These are phyloP conservation scores for Mycena galopus DNA, from an alignment of 768 basidiomycete genomes.

Conservation along the genomic window DNA sequence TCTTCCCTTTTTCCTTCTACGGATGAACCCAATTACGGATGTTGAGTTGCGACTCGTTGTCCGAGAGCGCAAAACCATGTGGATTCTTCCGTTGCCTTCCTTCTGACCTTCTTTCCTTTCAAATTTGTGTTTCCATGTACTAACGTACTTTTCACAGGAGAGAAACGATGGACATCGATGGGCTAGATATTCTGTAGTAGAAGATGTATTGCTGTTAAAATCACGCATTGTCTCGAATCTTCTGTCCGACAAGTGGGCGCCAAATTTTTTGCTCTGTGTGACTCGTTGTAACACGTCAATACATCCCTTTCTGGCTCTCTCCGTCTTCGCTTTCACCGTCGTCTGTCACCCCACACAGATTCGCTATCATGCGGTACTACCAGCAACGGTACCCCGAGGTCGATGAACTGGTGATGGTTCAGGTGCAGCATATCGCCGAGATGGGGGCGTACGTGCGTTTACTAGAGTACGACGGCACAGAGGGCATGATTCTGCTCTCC, in stretches of 20 bases:
- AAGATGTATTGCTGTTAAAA: background rate
- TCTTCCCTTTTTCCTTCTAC: slow-evolving; percentile 12
- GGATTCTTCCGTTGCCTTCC: slow-evolving; percentile 78
- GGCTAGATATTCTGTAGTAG: background rate
- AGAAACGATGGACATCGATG: background rate
- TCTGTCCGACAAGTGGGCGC: background rate
- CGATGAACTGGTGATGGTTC: slow-evolving; percentile 99
- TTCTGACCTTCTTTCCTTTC: slow-evolving; percentile 55
- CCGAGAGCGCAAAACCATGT: slow-evolving; percentile 60
- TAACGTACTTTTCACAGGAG: slow-evolving; percentile 4
- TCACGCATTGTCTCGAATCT: background rate
- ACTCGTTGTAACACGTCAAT: slow-evolving; percentile 5
- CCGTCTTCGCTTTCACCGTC: background rate
- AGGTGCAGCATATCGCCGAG: slow-evolving; percentile 98
- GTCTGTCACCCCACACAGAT: no score
- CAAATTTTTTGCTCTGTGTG: background rate
- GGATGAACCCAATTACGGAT: slow-evolving; percentile 50
- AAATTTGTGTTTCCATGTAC: slow-evolving; percentile 39
- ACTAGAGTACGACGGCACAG: slow-evolving; percentile 98
- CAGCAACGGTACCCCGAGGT: slow-evolving; percentile 95
- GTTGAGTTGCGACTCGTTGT: slow-evolving; percentile 46
- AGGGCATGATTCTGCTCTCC: slow-evolving; percentile 99
- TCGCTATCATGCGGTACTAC: slow-evolving; percentile 84
- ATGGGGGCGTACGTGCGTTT: slow-evolving; percentile 99
- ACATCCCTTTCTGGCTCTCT: background rate